These are phyloP conservation scores for Talaromyces amestolkiae DNA, from an alignment of 2,329 filamentous ascomycete species.

Conservation along the genomic window DNA sequence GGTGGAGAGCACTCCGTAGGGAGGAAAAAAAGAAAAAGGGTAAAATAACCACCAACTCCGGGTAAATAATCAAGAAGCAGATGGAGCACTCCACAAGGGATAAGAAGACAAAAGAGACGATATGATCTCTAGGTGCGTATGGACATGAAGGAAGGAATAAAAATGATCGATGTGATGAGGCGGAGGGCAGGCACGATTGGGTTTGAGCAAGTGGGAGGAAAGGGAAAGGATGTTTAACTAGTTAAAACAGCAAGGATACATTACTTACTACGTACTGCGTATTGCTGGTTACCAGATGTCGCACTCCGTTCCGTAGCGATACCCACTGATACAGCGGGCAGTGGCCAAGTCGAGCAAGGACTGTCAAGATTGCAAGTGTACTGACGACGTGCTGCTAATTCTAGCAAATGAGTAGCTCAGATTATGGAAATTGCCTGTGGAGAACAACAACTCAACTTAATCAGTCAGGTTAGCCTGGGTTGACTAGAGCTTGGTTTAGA, in stretches of 20 bases:
- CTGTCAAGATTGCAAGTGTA: background rate
- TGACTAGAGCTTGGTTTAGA: background rate
- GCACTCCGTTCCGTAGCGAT: background rate
- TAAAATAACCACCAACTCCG: constrained; percentile 1
- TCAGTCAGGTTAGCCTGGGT: background rate
- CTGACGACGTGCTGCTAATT: background rate
- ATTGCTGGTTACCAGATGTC: background rate
- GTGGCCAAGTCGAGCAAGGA: background rate
- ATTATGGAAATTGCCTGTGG: background rate
- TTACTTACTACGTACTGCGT: background rate
- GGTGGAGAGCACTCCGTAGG: background rate
- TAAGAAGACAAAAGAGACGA: background rate
- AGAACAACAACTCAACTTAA: background rate
- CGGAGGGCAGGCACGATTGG: constrained; percentile 4
- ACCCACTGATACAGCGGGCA: background rate
- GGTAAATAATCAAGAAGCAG: background rate
- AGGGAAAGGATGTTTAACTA: background rate
- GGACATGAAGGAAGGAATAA: background rate
- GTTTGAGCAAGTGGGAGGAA: background rate
- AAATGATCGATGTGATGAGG: background rate
- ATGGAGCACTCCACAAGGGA: background rate
- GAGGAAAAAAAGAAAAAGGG: background rate
- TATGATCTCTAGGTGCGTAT: background rate
- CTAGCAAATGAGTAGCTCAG: background rate
- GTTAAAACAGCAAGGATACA: background rate